phyloP scores from a whole-genome alignment of 345 rosid genomes.

The Clausena lansium region DNA sequence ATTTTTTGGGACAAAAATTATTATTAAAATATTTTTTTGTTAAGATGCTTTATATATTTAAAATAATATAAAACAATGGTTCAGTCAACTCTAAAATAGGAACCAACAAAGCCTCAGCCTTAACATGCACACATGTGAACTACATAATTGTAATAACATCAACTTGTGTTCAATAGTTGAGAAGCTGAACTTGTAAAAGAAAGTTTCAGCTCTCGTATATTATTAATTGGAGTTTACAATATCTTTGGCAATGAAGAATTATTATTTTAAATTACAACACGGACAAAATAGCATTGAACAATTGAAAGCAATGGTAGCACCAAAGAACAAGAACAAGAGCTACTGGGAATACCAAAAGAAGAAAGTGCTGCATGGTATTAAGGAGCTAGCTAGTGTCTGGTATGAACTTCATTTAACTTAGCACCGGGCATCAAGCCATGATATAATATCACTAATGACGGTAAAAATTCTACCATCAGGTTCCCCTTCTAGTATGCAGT shows the following conservation, averaged over 20 bases:
- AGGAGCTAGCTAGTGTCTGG: background rate
- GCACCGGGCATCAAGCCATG: slow-evolving; percentile 69
- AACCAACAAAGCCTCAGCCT: background rate
- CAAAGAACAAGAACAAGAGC: no score
- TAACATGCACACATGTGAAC: no score
- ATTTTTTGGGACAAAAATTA: no score
- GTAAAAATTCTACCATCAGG: slow-evolving; percentile 64
- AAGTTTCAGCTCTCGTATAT: background rate
- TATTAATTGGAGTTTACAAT: background rate
- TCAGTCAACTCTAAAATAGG: background rate
- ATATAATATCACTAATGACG: slow-evolving; percentile 58
- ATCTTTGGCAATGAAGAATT: background rate
- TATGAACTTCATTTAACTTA: slow-evolving; percentile 16
- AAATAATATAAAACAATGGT: background rate
- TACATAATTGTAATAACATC: no score
- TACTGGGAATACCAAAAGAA: background rate
- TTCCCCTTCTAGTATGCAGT: slow-evolving; percentile 92
- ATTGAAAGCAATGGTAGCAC: background rate
- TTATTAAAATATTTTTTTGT: background rate
- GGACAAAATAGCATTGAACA: background rate
- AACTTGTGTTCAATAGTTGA: background rate
- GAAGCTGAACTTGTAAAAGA: background rate
- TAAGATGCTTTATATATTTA: no score
- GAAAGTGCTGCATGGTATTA: background rate
- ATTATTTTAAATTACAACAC: background rate